Base-by-base conservation (phyloP, 1,284 basidiomycete genomes). In the Laetiporus sulphureus region DNA sequence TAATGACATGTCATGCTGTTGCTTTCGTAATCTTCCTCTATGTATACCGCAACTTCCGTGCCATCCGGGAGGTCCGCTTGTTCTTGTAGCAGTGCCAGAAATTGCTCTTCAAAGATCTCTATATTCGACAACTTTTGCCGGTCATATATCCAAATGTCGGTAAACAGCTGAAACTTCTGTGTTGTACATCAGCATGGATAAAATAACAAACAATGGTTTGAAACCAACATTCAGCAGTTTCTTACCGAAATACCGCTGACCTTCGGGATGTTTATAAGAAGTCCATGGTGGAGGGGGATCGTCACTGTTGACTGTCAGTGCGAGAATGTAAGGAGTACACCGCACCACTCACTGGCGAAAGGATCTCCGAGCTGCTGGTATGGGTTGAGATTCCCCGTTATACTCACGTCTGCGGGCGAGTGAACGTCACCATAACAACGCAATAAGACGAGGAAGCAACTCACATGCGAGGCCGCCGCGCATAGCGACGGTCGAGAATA, bases 251-350 rank as follows among this genome's bases (percentile, higher is more conserved):
- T 57, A 57, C 18, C 47, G n/a, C 25, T 44, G 40, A 2, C 55
- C 55, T 35, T 57, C 55, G 0, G 55, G 55, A 27, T 57, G 53
- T 1, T 36, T 32, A n/a, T 23, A 45, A 0, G 38, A 18, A n/a
- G 36, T 35, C 55, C 55, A 57, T n/a, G 38, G 39, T 3, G 22
- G 31, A 2, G 38, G 13, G 8, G 21, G 34, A 36, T 36, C 15
- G 8, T 23, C 16, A 36, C 15, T 8, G 16, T 20, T 11, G 12
- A 6, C 5, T 8, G 21, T 36, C 15, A 23, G n/a, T 19, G 8
- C 22, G 8, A 13, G 8, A 8, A 24, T 37, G 11, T 12, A 24
- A 15, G 5, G 34, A 12, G 27, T 23, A 23, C 18, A 12, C 5
- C 18, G 8, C n/a, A 12, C 19, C 13, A 15, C 19, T 37, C 7